These are phyloP conservation scores for Fragilaria crotonensis DNA, from an alignment of 108 stramenopile genomes.

Conservation along the genomic window DNA sequence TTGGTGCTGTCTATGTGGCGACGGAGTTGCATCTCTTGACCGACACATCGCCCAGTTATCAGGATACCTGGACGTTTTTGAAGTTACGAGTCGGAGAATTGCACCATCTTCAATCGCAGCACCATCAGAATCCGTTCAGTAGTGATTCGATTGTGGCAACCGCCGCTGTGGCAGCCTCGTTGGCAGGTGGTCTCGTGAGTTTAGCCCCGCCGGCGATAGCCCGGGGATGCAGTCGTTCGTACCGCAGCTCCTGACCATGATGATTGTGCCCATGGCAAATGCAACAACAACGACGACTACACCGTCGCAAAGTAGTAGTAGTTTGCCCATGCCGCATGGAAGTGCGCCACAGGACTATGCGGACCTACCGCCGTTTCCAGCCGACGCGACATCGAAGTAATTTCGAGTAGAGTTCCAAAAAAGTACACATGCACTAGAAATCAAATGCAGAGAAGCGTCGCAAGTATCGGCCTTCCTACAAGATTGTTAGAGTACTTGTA, in stretches of 20 bases:
- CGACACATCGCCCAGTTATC: conserved; percentile 28
- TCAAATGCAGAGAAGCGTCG: neutral
- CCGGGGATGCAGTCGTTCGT: no score
- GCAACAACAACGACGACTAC: no score
- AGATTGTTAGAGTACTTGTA: neutral
- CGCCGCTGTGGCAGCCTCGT: conserved; percentile 5
- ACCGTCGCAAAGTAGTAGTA: neutral
- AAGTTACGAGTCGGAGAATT: neutral
- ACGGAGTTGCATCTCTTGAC: conserved; percentile 75
- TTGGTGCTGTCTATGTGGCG: conserved; percentile 68
- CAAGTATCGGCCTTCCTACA: neutral
- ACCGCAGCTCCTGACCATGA: no score
- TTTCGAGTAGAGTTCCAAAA: neutral
- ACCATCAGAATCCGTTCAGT: neutral
- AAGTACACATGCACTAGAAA: neutral
- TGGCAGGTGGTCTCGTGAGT: conserved; percentile 9
- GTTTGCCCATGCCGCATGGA: neutral
- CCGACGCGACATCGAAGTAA: neutral
- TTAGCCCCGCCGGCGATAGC: conserved; percentile 8
- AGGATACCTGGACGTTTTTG: conserved; percentile 65
- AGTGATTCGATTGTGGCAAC: conserved; percentile 6
- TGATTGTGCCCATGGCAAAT: no score
- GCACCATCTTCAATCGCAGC: neutral
- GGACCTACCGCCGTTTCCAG: conserved; percentile 3
- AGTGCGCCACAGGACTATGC: conserved; percentile 1